Conservation (phyloP, 2,329 filamentous ascomycete species). For the Fusarium sp. region DNA sequence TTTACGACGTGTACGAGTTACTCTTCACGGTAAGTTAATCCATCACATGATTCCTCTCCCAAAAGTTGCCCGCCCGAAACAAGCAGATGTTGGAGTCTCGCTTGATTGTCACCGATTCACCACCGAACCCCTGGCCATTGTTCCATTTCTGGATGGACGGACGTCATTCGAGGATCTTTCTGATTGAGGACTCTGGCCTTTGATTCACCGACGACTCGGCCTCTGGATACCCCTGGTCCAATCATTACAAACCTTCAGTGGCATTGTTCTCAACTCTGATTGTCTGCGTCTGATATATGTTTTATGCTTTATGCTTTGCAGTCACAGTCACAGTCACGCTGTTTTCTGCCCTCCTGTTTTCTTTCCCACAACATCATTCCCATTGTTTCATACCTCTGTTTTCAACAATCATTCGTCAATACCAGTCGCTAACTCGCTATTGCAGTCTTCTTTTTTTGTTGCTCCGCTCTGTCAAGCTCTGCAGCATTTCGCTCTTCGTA, state of each 20-base stretch:
- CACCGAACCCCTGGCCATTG: not conserved
- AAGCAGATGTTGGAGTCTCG: not conserved
- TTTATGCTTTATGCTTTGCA: not conserved
- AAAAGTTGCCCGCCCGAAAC: not conserved
- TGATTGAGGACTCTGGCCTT: not conserved
- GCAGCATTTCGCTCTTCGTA: slow-evolving; percentile 37
- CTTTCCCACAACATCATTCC: not conserved
- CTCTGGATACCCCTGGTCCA: not conserved
- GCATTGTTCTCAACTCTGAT: slow-evolving; percentile 11
- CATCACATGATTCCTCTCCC: not conserved
- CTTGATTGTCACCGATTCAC: not conserved
- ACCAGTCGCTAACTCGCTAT: slow-evolving; percentile 17
- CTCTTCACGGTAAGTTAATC: slow-evolving; percentile 44
- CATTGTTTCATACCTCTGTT: not conserved
- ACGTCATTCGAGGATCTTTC: not conserved
- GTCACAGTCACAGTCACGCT: not conserved
- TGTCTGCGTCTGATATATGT: not conserved
- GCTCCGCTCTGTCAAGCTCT: slow-evolving; percentile 37
- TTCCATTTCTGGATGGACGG: not conserved
- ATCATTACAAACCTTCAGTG: not conserved
- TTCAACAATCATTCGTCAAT: not conserved
- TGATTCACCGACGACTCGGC: slow-evolving; percentile 23
- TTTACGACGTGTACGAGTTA: slow-evolving; percentile 48
- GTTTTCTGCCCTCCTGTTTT: not conserved
- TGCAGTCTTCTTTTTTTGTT: slow-evolving; percentile 35